Evolutionary conservation across 345 rosid species (phyloP).

Genomic region (Boechera stricta): DNA sequence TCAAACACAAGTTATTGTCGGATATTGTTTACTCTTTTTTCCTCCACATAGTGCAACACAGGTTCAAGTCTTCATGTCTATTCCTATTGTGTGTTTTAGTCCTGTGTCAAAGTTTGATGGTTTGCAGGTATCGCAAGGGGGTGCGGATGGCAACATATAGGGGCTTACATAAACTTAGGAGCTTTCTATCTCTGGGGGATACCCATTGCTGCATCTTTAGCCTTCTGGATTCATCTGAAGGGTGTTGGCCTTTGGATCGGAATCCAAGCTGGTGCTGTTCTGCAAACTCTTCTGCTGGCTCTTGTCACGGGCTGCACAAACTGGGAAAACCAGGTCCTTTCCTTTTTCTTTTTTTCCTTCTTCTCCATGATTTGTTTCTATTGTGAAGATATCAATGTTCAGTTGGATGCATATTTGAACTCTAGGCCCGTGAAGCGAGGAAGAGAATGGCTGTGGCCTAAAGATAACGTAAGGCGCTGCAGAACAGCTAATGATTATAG

Average conservation of each 20-base stretch:
- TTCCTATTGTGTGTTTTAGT: background rate
- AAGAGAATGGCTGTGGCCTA: constrained; percentile 38
- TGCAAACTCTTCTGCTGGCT: constrained; percentile 57
- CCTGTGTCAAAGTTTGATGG: constrained; percentile 27
- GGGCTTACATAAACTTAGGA: constrained; percentile 75
- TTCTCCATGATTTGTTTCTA: constrained; percentile 15
- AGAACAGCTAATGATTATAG: constrained; percentile 1
- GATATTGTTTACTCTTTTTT: background rate
- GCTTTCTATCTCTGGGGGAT: constrained; percentile 73
- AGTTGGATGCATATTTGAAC: constrained; percentile 16
- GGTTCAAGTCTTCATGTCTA: no score
- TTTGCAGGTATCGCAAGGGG: constrained; percentile 78
- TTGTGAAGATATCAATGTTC: constrained; percentile 3
- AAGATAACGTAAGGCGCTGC: background rate
- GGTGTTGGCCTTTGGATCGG: constrained; percentile 85
- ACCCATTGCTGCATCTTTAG: constrained; percentile 64
- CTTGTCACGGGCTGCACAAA: constrained; percentile 60
- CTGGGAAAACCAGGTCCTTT: constrained; percentile 69
- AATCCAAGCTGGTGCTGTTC: constrained; percentile 61
- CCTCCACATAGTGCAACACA: background rate
- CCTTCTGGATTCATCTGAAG: constrained; percentile 58
- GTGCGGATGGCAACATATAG: constrained; percentile 86
- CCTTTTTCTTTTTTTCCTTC: background rate
- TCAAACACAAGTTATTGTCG: background rate
- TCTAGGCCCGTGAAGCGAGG: constrained; percentile 37